phyloP scores from a whole-genome alignment of 225 moss, liverwort and hornwort genomes.

The Sphagnum tenellum region DNA sequence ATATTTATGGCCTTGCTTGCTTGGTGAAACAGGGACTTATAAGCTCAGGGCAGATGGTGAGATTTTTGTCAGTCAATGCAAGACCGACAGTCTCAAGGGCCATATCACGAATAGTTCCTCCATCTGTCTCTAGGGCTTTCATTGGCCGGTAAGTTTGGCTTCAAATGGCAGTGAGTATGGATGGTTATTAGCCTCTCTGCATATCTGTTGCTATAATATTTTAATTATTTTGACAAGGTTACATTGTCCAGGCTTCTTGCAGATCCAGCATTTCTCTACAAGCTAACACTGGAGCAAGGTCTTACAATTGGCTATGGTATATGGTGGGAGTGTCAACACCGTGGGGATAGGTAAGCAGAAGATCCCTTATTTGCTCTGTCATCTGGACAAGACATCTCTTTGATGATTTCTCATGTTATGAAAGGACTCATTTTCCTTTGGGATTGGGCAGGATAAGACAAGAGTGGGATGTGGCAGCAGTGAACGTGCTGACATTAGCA shows the following conservation, averaged over 20 bases:
- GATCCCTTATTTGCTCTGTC: background rate
- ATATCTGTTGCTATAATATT: background rate
- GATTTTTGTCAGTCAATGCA: slow-evolving; percentile 64
- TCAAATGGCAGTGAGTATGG: background rate
- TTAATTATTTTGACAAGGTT: background rate
- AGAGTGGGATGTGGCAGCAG: slow-evolving; percentile 88
- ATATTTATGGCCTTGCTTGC: no score
- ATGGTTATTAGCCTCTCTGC: background rate
- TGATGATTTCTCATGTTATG: no score
- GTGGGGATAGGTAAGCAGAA: slow-evolving; percentile 70
- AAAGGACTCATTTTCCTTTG: no score
- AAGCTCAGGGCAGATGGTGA: slow-evolving; percentile 84
- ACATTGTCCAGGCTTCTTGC: slow-evolving; percentile 56
- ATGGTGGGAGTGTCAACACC: slow-evolving; percentile 90
- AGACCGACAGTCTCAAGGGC: slow-evolving; percentile 70
- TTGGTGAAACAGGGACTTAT: slow-evolving; percentile 58
- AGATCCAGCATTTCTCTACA: slow-evolving; percentile 87
- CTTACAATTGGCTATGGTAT: slow-evolving; percentile 71
- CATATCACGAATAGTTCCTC: slow-evolving; percentile 57
- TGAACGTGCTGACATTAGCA: slow-evolving; percentile 81
- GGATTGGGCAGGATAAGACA: slow-evolving; percentile 60
- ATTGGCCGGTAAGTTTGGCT: slow-evolving; percentile 54
- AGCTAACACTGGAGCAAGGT: slow-evolving; percentile 68
- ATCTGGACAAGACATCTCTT: background rate
- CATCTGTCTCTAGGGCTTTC: slow-evolving; percentile 66